Conservation (phyloP, 2,329 filamentous ascomycete species). For the Parafenestella ontariensis region DNA sequence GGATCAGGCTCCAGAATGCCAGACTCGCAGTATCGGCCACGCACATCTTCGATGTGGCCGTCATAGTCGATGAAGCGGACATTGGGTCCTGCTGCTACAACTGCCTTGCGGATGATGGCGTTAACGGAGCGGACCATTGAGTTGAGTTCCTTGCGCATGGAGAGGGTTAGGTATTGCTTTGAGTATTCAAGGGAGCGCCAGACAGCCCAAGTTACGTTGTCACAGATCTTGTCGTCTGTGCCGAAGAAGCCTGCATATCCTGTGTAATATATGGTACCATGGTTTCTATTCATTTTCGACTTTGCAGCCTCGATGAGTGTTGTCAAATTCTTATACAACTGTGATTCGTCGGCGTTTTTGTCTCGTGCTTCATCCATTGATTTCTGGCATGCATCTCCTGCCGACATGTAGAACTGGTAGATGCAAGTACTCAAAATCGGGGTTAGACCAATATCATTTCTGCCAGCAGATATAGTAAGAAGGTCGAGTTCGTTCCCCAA, state of each 20-base stretch:
- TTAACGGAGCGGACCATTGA: slow-evolving; percentile 36
- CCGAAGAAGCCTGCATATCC: slow-evolving; percentile 44
- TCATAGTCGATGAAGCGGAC: slow-evolving; percentile 39
- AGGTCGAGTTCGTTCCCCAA: slow-evolving; percentile 30
- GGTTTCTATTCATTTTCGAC: slow-evolving; percentile 25
- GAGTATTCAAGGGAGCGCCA: slow-evolving; percentile 28
- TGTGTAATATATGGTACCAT: slow-evolving; percentile 38
- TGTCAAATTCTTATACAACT: slow-evolving; percentile 30
- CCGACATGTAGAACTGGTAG: slow-evolving; percentile 40
- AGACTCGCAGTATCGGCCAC: slow-evolving; percentile 38
- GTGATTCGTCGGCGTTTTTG: slow-evolving; percentile 21
- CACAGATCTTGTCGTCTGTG: slow-evolving; percentile 28
- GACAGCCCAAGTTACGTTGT: slow-evolving; percentile 41
- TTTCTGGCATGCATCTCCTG: slow-evolving; percentile 28
- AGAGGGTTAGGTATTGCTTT: slow-evolving; percentile 37
- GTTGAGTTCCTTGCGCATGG: slow-evolving; percentile 33
- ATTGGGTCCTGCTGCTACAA: slow-evolving; percentile 16
- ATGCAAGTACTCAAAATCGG: slow-evolving; percentile 39
- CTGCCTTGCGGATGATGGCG: slow-evolving; percentile 22
- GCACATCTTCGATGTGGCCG: slow-evolving; percentile 9
- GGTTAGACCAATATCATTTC: slow-evolving; percentile 41
- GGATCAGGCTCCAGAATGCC: slow-evolving; percentile 36
- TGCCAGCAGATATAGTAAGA: slow-evolving; percentile 41
- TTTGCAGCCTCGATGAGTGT: slow-evolving; percentile 27
- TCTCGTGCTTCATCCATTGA: slow-evolving; percentile 27